Conservation (phyloP, 805 yeast species). For the Brettanomyces nanus region DNA sequence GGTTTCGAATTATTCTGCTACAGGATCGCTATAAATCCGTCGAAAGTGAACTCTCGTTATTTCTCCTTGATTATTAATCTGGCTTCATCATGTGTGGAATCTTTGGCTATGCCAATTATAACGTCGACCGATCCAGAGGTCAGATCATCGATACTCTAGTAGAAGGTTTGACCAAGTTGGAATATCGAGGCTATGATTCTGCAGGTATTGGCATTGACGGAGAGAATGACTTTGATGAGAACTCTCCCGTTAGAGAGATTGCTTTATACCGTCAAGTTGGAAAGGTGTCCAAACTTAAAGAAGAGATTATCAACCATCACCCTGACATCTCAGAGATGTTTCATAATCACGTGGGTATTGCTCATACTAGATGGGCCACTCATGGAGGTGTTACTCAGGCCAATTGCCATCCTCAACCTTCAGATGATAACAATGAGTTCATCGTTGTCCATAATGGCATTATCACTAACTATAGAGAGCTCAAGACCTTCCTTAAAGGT, state of each 20-base stretch:
- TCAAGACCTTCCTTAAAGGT: conserved; percentile 68
- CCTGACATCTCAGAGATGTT: conserved; percentile 58
- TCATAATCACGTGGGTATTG: conserved; percentile 88
- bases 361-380: conserved; percentile 99
- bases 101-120: conserved; percentile 94
- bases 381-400: conserved; percentile 85
- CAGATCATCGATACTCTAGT: conserved; percentile 84
- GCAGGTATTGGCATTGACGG: conserved; percentile 96
- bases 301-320: conserved; percentile 43
- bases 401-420: conserved; percentile 95
- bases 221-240: conserved; percentile 37
- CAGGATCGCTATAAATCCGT: no score
- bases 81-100: conserved; percentile 78
- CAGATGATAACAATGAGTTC: conserved; percentile 77
- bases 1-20: no score
- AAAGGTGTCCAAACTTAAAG: conserved; percentile 75
- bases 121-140: conserved; percentile 86
- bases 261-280: conserved; percentile 80
- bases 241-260: conserved; percentile 45
- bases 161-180: conserved; percentile 79
- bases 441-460: conserved; percentile 97
- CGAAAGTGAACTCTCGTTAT: no score
- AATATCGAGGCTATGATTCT: conserved; percentile 97
- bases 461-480: conserved; percentile 89
- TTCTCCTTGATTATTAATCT: no score